phyloP scores from a whole-genome alignment of 108 stramenopile genomes.

The Skeletonema marinoi region DNA sequence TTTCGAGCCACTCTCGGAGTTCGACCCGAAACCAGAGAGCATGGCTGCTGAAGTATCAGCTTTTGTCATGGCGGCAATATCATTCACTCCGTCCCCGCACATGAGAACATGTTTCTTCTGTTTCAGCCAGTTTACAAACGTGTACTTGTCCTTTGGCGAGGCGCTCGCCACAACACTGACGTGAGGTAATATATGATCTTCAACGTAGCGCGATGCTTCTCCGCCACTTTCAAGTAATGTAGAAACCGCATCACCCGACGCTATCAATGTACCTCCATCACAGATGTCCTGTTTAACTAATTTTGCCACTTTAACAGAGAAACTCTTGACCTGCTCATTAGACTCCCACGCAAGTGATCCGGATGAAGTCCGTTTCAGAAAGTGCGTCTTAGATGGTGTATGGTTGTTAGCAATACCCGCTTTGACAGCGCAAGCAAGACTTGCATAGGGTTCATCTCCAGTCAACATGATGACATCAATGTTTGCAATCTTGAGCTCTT shows the following conservation, averaged over 20 bases:
- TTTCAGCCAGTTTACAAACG: conserved; percentile 39
- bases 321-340: conserved; percentile 2
- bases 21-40: conserved; percentile 77
- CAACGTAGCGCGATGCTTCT: conserved; percentile 1
- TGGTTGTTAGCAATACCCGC: conserved; percentile 31
- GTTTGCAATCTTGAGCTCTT: conserved; percentile 46
- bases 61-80: conserved; percentile 88
- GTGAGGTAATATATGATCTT: conserved; percentile 4
- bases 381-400: conserved; percentile 20
- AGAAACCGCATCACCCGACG: conserved; percentile 56
- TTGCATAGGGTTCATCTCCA: conserved; percentile 62
- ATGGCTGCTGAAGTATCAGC: conserved; percentile 83
- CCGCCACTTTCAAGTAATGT: conserved; percentile 30
- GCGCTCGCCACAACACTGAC: conserved; percentile 58
- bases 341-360: conserved; percentile 17
- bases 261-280: conserved; percentile 32
- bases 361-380: conserved; percentile 30
- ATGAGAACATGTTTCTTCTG: conserved; percentile 52
- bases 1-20: conserved; percentile 12
- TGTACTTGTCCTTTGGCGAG: conserved; percentile 56
- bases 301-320: conserved; percentile 17
- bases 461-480: conserved; percentile 62
- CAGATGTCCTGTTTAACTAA: conserved; percentile 1
- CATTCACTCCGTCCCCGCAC: conserved; percentile 89
- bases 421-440: conserved; percentile 48